Evolutionary conservation across 441 rosid species (phyloP), one percentile per base, ranked within the genome.

Genomic region (Sinapis alba): DNA sequence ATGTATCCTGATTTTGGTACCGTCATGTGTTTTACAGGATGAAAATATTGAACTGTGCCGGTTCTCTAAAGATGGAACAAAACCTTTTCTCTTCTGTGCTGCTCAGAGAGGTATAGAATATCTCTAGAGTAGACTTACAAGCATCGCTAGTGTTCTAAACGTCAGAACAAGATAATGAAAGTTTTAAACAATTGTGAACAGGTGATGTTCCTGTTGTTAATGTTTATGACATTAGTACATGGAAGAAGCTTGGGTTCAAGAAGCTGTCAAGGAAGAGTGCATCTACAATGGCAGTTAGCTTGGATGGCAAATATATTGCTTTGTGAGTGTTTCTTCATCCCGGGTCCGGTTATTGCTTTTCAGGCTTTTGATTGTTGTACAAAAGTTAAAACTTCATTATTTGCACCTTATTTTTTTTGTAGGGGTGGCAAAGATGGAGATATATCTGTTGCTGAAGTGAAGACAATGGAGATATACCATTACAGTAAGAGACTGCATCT

Each of bases 381-480:
- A 28, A 62, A 54, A 8, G 1, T 30, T 21, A 62, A 59, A 61
- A 20, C 13, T 59, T 72, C 43, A 56, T 19, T 19, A 18, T 28
- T 15, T 45, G 26, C 13, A 12, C 27, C 11, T 6, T 30, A 28
- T 28, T 50, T 59, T 72, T 3, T 65, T 75, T 77, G 21, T 60
- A 93, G 99, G 79, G 99, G 94, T 78, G 94, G 97, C 83, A 90
- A 87, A 79, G 98, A 93, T 70, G 98, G 99, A 65, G 97, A 93
- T 72, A 76, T 91, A 15, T 86, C 92, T 64, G 89, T 91, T 24
- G 96, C 87, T 54, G 90, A 95, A 74, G 86, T 93, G 21, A 91
- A 88, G 83, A 95, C 91, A 72, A 95, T 95, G 99, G 96, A 89
- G 77, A 80, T 93, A 38, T 82, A 83, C 78, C 99, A 93, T 72